phyloP scores from a whole-genome alignment of 2,329 filamentous ascomycete species.

The Beauveria caledonica region DNA sequence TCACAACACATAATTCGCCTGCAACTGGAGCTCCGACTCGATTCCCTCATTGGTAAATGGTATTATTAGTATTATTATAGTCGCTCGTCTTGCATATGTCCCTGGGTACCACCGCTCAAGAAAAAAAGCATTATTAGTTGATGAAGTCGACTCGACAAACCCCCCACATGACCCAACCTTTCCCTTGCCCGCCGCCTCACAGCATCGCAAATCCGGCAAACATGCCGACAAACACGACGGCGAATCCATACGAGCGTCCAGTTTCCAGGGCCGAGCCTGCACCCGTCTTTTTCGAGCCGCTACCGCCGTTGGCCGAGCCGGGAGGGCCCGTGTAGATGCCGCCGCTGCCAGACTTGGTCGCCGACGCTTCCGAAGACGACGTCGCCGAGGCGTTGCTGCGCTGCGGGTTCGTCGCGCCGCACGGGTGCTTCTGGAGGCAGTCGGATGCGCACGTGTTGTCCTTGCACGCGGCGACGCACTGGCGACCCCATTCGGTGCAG shows the following conservation, averaged over 20 bases:
- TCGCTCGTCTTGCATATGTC: neutral
- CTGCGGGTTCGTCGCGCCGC: slow-evolving; percentile 59
- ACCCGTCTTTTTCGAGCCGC: slow-evolving; percentile 16
- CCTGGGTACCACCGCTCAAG: neutral
- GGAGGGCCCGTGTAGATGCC: slow-evolving; percentile 31
- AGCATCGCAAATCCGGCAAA: slow-evolving; percentile 34
- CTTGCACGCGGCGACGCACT: slow-evolving; percentile 55
- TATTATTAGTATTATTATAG: slow-evolving; percentile 8
- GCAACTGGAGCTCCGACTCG: neutral
- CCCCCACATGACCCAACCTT: neutral
- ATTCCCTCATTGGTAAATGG: neutral
- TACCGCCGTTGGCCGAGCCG: slow-evolving; percentile 11
- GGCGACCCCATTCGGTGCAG: slow-evolving; percentile 62
- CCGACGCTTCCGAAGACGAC: slow-evolving; percentile 31
- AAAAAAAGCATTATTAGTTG: neutral
- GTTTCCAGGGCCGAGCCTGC: slow-evolving; percentile 25
- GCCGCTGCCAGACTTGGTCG: slow-evolving; percentile 22
- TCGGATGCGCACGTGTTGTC: slow-evolving; percentile 45
- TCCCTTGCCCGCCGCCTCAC: slow-evolving; percentile 15
- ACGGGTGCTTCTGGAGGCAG: slow-evolving; percentile 61
- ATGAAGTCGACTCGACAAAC: neutral
- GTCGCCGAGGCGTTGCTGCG: slow-evolving; percentile 47
- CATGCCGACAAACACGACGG: slow-evolving; percentile 29
- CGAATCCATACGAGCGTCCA: slow-evolving; percentile 30
- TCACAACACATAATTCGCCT: neutral